A percentile compares a stretch with the other conserved stretches of the same genome.
Evolutionary conservation across 257 asterid genomes (phyloP).

Genomic region (Plantago major): DNA sequence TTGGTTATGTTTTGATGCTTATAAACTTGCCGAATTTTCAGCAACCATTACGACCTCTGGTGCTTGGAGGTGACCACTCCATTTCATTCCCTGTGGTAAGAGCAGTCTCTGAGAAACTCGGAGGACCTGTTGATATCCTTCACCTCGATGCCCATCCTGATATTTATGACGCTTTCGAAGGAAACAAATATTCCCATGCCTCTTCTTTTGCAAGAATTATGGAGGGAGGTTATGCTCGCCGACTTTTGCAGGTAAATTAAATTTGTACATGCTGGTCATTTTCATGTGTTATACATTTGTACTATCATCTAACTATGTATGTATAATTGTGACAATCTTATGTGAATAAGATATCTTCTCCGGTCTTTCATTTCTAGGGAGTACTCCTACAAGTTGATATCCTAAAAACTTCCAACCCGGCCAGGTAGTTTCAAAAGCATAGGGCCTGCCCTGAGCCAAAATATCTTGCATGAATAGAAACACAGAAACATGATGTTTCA

Average conservation of each 20-base stretch:
- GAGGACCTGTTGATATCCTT: conserved; percentile 94
- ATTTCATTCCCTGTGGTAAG: conserved; percentile 91
- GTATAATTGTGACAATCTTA: too few species aligned
- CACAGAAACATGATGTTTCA: too few species aligned
- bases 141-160: conserved; percentile 99
- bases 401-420: too few species aligned
- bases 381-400: too few species aligned
- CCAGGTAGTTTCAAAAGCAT: too few species aligned
- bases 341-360: too few species aligned
- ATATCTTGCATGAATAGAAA: too few species aligned
- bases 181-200: conserved; percentile 94
- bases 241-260: conserved; percentile 72
- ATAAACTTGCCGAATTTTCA: conserved; percentile 19
- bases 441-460: too few species aligned
- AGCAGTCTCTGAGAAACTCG: conserved; percentile 98
- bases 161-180: conserved; percentile 87
- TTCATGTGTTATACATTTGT: neutral
- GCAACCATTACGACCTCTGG: conserved; percentile 89
- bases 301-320: neutral
- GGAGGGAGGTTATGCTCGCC: conserved; percentile 99
- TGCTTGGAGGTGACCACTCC: conserved; percentile 97
- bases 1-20: conserved; percentile 5
- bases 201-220: conserved; percentile 94
- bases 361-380: too few species aligned
- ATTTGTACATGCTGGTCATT: neutral